Evolutionary conservation across 148 eudicot species (phyloP), one percentile per base, ranked within the genome.

Genomic region (Chenopodium formosanum): DNA sequence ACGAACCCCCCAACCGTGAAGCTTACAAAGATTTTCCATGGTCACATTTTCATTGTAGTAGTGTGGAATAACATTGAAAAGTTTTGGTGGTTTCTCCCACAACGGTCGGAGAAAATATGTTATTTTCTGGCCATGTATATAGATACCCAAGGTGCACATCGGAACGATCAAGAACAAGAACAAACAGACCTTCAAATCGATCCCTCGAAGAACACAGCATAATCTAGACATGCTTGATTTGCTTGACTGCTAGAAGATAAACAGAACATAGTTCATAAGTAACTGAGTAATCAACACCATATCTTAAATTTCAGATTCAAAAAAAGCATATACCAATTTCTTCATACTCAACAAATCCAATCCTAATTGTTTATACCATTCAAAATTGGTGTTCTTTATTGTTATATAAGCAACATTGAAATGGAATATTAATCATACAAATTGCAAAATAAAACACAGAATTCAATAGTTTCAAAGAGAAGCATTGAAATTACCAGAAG

Each of bases 21-120:
- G 94, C 67, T 80, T 88, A 69, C 97, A 93, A 0, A 90, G 89
- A 82, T 89, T 88, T 71, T 91, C 93, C 97, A 91, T 91, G 1
- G 91, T 86, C 50, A 90, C 92, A 71, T 90, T 89, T 73, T 90
- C 90, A 25, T 85, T 91, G 84, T 93, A 93, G 77, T 90, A 93
- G 64, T 93, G 97, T 8, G 94, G 93, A 23, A 93, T 91, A 34
- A 89, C 87, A 75, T 87, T 62, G 74, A 93, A 93, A 1, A 91
- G 94, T 78, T 85, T 91, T 4, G 97, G 97, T 14, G 97, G 97
- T 9, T 88, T 81, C 82, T 91, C 94, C 97, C 97, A 93, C n/a
- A 91, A 76, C 1, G 97, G 97, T 48, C 97, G 89, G 8, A 93
- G 85, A 72, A 93, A 93, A 82, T 93, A 93, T 2, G 97, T 83